Percentiles rank a stretch among this genome's conserved stretches.
phyloP scores from a whole-genome alignment of 371 early-diverging fungal species.

The Syncephalastrum contaminatum region DNA sequence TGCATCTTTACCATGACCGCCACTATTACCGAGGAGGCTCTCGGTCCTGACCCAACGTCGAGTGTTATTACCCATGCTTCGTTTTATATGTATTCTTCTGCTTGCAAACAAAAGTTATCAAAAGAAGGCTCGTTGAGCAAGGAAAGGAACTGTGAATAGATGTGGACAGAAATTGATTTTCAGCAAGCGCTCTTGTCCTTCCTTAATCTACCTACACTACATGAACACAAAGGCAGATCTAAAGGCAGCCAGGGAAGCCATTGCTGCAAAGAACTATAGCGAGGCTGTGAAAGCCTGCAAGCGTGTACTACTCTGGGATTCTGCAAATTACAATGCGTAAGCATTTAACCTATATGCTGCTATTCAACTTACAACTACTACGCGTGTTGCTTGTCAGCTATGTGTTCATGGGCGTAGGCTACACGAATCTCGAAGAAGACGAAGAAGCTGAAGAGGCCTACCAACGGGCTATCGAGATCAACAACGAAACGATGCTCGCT shows the following conservation, averaged over 20 bases:
- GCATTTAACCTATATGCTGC: background rate
- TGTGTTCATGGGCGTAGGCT: constrained; percentile 79
- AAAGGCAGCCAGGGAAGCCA: constrained; percentile 78
- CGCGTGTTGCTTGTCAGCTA: constrained; percentile 30
- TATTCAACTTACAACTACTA: background rate
- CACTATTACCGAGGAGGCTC: no score
- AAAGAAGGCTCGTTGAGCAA: no score
- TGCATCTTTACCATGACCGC: no score
- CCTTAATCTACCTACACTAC: constrained; percentile 10
- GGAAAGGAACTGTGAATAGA: no score
- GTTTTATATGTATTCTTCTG: no score
- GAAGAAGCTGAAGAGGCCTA: constrained; percentile 70
- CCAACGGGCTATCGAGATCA: constrained; percentile 64
- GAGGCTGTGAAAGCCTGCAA: constrained; percentile 71
- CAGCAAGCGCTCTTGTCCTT: no score
- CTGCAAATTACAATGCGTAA: constrained; percentile 81
- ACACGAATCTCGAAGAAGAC: constrained; percentile 65
- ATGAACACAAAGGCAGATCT: constrained; percentile 66
- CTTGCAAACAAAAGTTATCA: no score
- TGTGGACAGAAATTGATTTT: no score
- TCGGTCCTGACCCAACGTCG: no score
- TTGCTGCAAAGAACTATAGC: constrained; percentile 69
- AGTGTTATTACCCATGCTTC: no score
- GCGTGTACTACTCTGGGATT: constrained; percentile 71
- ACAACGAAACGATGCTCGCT: constrained; percentile 62